Percentiles rank a stretch among this genome's conserved stretches.
phyloP scores from a whole-genome alignment of 2,329 filamentous ascomycete genomes.

The Monosporascus sp. region DNA sequence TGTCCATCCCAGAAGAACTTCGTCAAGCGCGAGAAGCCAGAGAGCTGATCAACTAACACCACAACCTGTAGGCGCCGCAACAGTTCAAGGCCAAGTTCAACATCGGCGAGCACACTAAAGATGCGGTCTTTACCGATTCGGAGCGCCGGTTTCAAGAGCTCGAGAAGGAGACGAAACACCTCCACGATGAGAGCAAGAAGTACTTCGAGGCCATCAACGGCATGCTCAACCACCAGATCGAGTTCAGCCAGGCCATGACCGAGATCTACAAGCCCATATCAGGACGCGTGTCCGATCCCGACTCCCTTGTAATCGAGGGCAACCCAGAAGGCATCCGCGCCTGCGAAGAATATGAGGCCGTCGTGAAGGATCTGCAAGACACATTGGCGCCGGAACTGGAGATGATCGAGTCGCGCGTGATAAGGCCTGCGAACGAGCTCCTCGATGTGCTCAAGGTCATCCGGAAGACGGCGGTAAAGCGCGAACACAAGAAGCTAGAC shows the following conservation, averaged over 20 bases:
- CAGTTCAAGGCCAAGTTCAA: conserved; percentile 89
- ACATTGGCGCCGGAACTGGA: conserved; percentile 88
- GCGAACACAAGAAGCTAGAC: conserved; percentile 95
- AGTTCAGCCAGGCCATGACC: conserved; percentile 92
- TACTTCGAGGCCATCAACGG: conserved; percentile 97
- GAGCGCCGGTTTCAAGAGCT: conserved; percentile 92
- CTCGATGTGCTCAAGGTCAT: conserved; percentile 94
- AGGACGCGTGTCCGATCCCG: conserved; percentile 88
- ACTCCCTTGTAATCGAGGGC: conserved; percentile 73
- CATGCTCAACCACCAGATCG: conserved; percentile 97
- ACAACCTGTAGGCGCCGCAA: conserved; percentile 67
- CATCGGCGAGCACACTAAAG: conserved; percentile 91
- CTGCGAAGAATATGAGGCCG: conserved; percentile 91
- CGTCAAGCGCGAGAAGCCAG: background rate
- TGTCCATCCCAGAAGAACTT: background rate
- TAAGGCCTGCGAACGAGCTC: conserved; percentile 88
- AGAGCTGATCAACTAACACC: conserved; percentile 4
- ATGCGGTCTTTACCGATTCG: conserved; percentile 89
- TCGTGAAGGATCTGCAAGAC: conserved; percentile 85
- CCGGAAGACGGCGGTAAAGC: conserved; percentile 80
- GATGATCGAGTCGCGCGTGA: conserved; percentile 91
- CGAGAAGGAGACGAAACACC: conserved; percentile 91
- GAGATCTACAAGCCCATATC: conserved; percentile 99
- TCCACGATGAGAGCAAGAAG: conserved; percentile 91
- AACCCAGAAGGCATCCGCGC: conserved; percentile 91